These are phyloP conservation scores for Penicillium simplicissimum DNA, from an alignment of 495 filamentous ascomycete species.

Conservation along the genomic window DNA sequence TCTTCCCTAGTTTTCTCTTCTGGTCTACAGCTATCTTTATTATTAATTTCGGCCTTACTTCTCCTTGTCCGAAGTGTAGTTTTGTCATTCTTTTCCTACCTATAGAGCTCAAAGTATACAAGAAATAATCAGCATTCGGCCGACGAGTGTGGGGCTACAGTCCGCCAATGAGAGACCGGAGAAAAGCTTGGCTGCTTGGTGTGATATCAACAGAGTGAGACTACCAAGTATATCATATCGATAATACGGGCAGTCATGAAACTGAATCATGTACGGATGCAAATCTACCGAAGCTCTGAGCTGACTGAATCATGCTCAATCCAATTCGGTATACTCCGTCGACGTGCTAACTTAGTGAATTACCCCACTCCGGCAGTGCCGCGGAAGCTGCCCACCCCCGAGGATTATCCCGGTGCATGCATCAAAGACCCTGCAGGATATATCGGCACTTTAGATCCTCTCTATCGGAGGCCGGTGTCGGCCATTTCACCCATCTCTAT, in stretches of 20 bases:
- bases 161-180: background rate
- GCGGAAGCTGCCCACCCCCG: background rate
- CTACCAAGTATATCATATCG: background rate
- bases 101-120: background rate
- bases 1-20: background rate
- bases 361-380: background rate
- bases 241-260: background rate
- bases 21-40: background rate
- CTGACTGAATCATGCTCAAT: background rate
- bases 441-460: background rate
- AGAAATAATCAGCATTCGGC: slow-evolving; percentile 4
- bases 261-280: background rate
- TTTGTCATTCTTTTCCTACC: background rate
- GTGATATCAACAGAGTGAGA: background rate
- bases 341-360: background rate
- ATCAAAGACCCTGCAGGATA: background rate
- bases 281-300: background rate
- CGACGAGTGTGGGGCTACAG: background rate
- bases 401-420: background rate
- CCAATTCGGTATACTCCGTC: background rate
- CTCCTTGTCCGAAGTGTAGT: background rate
- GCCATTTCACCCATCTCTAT: background rate
- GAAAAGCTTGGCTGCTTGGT: background rate
- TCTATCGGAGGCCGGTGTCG: background rate
- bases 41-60: background rate